Conservation (phyloP, 2,329 filamentous ascomycete species). For the Fusarium newnesense region DNA sequence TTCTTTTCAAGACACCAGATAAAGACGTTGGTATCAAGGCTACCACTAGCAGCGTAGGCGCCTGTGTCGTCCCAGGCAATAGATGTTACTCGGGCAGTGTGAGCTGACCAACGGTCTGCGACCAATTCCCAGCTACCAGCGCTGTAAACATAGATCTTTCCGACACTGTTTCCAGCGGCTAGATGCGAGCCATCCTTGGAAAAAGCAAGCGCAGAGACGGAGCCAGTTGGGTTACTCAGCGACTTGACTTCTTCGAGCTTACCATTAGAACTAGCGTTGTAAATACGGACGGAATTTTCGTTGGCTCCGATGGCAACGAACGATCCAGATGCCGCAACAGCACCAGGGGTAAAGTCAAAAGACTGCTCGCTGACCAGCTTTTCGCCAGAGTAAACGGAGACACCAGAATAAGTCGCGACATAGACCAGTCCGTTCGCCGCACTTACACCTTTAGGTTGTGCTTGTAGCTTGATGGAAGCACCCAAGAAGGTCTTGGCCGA, state of each 20-base stretch:
- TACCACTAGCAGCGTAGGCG: conserved; percentile 84
- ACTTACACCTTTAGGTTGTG: conserved; percentile 82
- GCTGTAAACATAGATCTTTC: conserved; percentile 86
- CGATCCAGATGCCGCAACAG: conserved; percentile 75
- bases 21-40: conserved; percentile 90
- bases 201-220: conserved; percentile 85
- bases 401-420: conserved; percentile 65
- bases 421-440: conserved; percentile 63
- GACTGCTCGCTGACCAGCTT: conserved; percentile 68
- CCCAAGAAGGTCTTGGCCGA: conserved; percentile 80
- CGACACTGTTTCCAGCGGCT: conserved; percentile 83
- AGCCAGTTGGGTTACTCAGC: conserved; percentile 75
- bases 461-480: conserved; percentile 71
- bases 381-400: conserved; percentile 68
- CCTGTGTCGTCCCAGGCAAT: conserved; percentile 81
- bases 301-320: conserved; percentile 81
- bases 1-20: conserved; percentile 86
- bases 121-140: conserved; percentile 73
- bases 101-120: conserved; percentile 77
- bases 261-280: conserved; percentile 65
- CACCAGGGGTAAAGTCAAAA: conserved; percentile 73
- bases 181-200: conserved; percentile 80
- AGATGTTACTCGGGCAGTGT: conserved; percentile 67
- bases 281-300: conserved; percentile 80
- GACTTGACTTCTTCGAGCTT: conserved; percentile 65